Evolutionary conservation across 768 basidiomycete genomes (phyloP).

Genomic region (Podaxis rugospora): DNA sequence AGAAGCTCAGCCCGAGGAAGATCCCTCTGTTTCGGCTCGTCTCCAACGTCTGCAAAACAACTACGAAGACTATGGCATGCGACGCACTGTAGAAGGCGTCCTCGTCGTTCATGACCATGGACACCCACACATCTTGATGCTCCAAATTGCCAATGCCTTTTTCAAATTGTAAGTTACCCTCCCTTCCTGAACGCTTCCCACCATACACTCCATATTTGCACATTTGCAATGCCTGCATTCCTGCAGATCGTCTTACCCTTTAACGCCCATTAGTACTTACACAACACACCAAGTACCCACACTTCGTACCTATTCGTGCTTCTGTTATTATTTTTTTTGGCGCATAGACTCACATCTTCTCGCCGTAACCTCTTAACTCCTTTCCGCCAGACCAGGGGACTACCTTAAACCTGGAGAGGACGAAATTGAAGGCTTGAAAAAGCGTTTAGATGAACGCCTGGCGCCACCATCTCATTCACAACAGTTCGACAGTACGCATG

Average conservation of each 20-base stretch:
- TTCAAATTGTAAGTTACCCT: constrained; percentile 81
- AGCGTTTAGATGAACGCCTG: constrained; percentile 83
- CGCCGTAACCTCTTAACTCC: not conserved
- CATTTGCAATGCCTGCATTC: not conserved
- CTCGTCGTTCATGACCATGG: constrained; percentile 95
- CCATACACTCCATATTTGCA: not conserved
- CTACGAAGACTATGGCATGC: constrained; percentile 96
- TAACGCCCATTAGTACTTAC: not conserved
- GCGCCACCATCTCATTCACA: constrained; percentile 66
- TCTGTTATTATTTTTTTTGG: not conserved
- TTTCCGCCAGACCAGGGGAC: constrained; percentile 77
- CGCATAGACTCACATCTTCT: not conserved
- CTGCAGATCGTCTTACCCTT: not conserved
- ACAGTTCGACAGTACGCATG: constrained; percentile 76
- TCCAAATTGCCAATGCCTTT: constrained; percentile 98
- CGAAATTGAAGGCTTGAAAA: constrained; percentile 87
- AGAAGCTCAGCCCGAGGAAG: constrained; percentile 96
- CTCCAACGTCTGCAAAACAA: constrained; percentile 93
- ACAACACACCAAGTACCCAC: not conserved
- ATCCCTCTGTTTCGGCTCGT: constrained; percentile 92
- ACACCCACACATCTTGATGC: constrained; percentile 95
- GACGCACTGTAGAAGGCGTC: constrained; percentile 88
- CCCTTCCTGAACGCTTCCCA: not conserved
- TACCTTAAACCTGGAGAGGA: constrained; percentile 97
- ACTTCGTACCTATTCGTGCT: not conserved